These are phyloP conservation scores for Fusarium sacchari DNA, from an alignment of 2,329 filamentous ascomycete species.

Conservation along the genomic window DNA sequence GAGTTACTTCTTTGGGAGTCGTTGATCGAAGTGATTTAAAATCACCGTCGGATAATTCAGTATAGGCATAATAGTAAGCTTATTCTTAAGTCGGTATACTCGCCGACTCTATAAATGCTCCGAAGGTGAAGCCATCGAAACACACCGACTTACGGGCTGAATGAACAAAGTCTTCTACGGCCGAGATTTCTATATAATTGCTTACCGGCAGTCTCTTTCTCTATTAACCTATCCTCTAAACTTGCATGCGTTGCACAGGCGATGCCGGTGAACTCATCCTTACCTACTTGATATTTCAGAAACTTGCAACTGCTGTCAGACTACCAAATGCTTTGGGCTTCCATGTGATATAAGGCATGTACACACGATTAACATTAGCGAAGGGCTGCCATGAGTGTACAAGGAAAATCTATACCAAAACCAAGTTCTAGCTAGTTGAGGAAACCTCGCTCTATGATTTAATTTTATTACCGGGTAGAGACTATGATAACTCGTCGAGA, in stretches of 20 bases:
- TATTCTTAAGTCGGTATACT: background rate
- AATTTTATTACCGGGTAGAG: background rate
- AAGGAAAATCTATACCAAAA: background rate
- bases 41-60: background rate
- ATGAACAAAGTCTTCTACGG: accelerated
- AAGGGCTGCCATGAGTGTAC: too few species aligned
- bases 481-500: background rate
- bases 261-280: accelerated
- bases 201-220: background rate
- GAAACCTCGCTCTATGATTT: background rate
- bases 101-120: background rate
- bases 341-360: background rate
- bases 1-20: background rate
- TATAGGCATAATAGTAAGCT: background rate
- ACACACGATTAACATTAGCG: too few species aligned
- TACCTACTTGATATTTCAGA: background rate
- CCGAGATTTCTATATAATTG: background rate
- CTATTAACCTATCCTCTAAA: background rate
- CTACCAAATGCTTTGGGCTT: too few species aligned
- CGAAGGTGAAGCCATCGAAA: background rate
- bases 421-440: accelerated
- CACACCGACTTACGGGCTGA: background rate
- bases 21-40: background rate
- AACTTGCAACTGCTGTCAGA: background rate
- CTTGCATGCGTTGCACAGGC: background rate